A percentile compares a stretch with the other conserved stretches of the same genome.
Evolutionary conservation across 1,284 basidiomycete genomes (phyloP).

Genomic region (Ceraceosorus guamensis): DNA sequence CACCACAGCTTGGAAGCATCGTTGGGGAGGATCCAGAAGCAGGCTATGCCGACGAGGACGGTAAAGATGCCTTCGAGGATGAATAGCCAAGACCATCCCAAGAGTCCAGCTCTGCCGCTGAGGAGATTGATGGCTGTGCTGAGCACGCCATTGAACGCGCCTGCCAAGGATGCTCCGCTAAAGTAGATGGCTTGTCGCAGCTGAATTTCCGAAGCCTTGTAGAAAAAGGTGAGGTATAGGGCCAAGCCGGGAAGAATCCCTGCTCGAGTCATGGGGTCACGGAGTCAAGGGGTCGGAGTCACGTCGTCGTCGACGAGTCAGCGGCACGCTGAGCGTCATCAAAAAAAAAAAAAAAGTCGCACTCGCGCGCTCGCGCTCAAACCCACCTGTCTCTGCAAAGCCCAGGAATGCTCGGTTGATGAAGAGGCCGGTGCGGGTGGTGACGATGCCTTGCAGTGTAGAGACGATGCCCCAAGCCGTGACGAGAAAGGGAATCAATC

Average conservation of each 20-base stretch:
- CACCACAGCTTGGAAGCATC: slow-evolving; percentile 27
- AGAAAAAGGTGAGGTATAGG: slow-evolving; percentile 41
- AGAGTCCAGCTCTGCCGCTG: slow-evolving; percentile 12
- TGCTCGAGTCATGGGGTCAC: slow-evolving; percentile 14
- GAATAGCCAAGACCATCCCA: slow-evolving; percentile 39
- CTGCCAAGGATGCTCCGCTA: slow-evolving; percentile 32
- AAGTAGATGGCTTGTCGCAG: slow-evolving; percentile 42
- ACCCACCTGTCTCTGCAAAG: not conserved
- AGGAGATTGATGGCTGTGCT: slow-evolving; percentile 26
- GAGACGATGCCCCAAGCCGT: slow-evolving; percentile 32
- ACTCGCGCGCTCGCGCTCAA: too few species aligned
- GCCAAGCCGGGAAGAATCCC: slow-evolving; percentile 33
- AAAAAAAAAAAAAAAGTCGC: too few species aligned
- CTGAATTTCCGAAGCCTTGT: slow-evolving; percentile 35
- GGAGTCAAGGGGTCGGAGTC: too few species aligned
- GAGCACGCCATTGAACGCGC: slow-evolving; percentile 39
- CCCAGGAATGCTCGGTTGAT: slow-evolving; percentile 40
- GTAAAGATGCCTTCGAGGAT: slow-evolving; percentile 41
- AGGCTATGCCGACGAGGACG: slow-evolving; percentile 25
- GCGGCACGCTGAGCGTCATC: too few species aligned
- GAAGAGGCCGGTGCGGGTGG: slow-evolving; percentile 28
- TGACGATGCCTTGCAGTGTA: slow-evolving; percentile 33
- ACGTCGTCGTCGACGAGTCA: too few species aligned
- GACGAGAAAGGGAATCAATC: slow-evolving; percentile 36
- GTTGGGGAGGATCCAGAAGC: slow-evolving; percentile 32